Conservation (phyloP, 257 asterid genomes). For the Salvia rosmarinus region DNA sequence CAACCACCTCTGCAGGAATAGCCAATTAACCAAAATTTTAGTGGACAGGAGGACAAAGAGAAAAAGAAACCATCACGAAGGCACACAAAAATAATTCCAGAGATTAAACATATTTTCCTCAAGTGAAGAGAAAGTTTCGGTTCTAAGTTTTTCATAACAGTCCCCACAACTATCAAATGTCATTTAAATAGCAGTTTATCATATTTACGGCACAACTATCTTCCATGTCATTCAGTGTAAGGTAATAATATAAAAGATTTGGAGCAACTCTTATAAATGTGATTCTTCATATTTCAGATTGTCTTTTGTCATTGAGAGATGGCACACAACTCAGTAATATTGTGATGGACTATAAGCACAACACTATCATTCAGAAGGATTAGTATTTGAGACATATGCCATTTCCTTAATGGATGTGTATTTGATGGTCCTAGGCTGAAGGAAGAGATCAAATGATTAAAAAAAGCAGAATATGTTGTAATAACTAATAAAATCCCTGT, state of each 20-base stretch:
- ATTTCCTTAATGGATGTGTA: background rate
- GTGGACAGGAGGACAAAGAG: background rate
- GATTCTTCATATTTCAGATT: background rate
- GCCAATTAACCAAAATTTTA: constrained; percentile 26
- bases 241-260: background rate
- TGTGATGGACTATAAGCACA: background rate
- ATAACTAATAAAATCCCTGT: background rate
- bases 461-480: background rate
- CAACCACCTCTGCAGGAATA: constrained; percentile 81
- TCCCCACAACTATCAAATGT: background rate
- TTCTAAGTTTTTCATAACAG: background rate
- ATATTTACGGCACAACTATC: background rate
- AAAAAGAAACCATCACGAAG: background rate
- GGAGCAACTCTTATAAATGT: background rate
- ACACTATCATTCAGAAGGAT: background rate
- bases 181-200: constrained; percentile 8
- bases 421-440: background rate
- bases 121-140: background rate
- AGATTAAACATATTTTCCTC: background rate
- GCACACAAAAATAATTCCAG: background rate
- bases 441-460: background rate
- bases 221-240: background rate
- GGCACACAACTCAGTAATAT: background rate
- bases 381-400: background rate
- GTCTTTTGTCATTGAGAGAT: background rate